Conservation (phyloP, 345 rosid genomes). For the Draba incana region DNA sequence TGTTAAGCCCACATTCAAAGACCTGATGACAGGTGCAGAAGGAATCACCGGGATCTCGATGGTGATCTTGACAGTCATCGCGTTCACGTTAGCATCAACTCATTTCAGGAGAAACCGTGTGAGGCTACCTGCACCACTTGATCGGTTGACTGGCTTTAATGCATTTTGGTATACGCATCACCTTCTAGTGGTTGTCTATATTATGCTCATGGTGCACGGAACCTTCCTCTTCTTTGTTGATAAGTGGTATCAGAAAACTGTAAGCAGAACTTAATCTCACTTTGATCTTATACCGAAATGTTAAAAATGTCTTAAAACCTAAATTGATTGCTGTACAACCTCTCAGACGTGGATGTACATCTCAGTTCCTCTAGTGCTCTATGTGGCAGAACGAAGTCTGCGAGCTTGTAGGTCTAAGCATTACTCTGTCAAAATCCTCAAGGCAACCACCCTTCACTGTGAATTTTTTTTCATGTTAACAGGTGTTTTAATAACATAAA, state of each 20-base stretch:
- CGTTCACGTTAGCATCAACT: conserved; percentile 73
- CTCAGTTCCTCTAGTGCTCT: conserved; percentile 74
- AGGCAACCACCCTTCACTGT: conserved; percentile 51
- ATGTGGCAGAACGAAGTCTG: conserved; percentile 69
- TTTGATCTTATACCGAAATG: conserved; percentile 3
- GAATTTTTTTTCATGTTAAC: neutral
- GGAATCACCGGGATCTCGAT: conserved; percentile 79
- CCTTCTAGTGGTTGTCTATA: conserved; percentile 74
- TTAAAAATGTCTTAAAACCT: neutral
- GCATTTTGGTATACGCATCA: conserved; percentile 99
- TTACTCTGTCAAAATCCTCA: conserved; percentile 67
- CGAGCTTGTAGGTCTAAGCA: conserved; percentile 80
- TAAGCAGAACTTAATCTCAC: conserved; percentile 45
- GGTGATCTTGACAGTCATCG: conserved; percentile 67
- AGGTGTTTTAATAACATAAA: conserved; percentile 7
- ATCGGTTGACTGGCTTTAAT: conserved; percentile 85
- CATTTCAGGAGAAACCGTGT: conserved; percentile 66
- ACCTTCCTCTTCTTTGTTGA: conserved; percentile 65
- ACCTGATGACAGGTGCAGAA: conserved; percentile 64
- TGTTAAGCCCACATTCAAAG: conserved; percentile 64
- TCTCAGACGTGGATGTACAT: conserved; percentile 97
- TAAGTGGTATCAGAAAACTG: conserved; percentile 76
- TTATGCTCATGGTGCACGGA: conserved; percentile 79
- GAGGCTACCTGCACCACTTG: conserved; percentile 77
- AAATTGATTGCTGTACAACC: conserved; percentile 9